These are phyloP conservation scores for Capillidium rhysosporum DNA, from an alignment of 371 early-diverging fungal species.

Conservation along the genomic window DNA sequence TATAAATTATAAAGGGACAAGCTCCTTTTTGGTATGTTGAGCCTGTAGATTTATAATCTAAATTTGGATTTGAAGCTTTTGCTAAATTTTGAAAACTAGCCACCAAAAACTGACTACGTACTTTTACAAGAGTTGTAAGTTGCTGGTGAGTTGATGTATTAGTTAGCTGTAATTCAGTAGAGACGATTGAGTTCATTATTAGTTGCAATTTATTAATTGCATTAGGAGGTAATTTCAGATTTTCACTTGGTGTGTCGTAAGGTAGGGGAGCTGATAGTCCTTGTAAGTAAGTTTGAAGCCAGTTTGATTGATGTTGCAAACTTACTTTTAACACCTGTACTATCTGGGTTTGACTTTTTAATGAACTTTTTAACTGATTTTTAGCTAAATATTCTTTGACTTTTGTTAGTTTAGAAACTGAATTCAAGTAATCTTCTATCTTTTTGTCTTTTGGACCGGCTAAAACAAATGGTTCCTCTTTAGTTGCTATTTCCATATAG, in stretches of 20 bases:
- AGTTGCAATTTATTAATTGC: background rate
- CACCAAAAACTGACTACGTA: background rate
- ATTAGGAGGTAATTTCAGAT: slow-evolving; percentile 16
- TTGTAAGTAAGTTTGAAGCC: slow-evolving; percentile 27
- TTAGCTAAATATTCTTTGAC: slow-evolving; percentile 26
- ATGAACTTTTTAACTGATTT: slow-evolving; percentile 23
- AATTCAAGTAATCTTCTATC: slow-evolving; percentile 25
- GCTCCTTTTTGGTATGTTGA: slow-evolving; percentile 45
- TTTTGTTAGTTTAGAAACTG: slow-evolving; percentile 28
- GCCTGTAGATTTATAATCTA: slow-evolving; percentile 21
- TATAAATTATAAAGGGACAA: slow-evolving; percentile 11
- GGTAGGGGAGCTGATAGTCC: slow-evolving; percentile 24
- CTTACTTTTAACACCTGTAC: slow-evolving; percentile 21
- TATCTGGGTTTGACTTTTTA: slow-evolving; percentile 16
- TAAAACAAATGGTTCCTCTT: slow-evolving; percentile 1
- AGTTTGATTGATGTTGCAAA: slow-evolving; percentile 20
- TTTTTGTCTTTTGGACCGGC: background rate
- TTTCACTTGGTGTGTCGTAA: slow-evolving; percentile 21
- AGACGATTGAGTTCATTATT: background rate
- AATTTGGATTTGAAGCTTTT: slow-evolving; percentile 23
- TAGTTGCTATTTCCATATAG: background rate
- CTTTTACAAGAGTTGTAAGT: background rate
- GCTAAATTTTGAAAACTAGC: slow-evolving; percentile 13
- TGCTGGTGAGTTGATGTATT: background rate
- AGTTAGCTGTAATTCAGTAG: background rate